Evolutionary conservation across 495 filamentous ascomycete species (phyloP), one percentile per base, ranked within the genome.

Genomic region (Penicillium paradoxum): DNA sequence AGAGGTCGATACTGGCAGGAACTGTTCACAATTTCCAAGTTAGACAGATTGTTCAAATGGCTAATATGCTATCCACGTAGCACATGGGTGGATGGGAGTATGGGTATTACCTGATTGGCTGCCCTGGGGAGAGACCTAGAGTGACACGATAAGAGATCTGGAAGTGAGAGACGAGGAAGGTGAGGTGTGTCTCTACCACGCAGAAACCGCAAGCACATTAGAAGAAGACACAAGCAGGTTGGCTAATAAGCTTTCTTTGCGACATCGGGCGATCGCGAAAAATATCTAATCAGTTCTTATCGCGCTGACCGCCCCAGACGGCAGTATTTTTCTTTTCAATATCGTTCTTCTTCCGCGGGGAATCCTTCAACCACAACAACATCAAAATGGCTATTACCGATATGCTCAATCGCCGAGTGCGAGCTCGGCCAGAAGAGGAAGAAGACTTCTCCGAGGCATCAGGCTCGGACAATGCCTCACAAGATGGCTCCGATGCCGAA

Each of bases 321-420:
- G 62, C 62, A 63, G 55, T 65, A 65, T 51, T 61, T 62, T 63
- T 54, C 29, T 62, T 62, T 56, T 60, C 38, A 42, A 42, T n/a
- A n/a, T 18, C 10, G 22, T 51, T 43, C 39, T 38, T 45, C 40
- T 45, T 49, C 41, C 21, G 45, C 17, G 17, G 34, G 34, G 15
- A 46, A 40, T 42, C 21, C 21, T 27, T 27, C 27, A 24, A 18
- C 15, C 10, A 45, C 49, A 39, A 19, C 21, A 19, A 29, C 13
- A 18, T 18, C 49, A 59, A 41, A 15, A 80, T 80, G 78, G 68
- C 68, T 21, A 72, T 77, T 50, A 61, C 68, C n/a, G 70, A 73
- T 50, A 70, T 67, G 24, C 65, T 88, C 8, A 78, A 86, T 58
- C 74, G 83, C 51, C 75, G 84, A 38, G 79, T 87, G 30, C 77